Base-by-base conservation (phyloP, 2,329 filamentous ascomycete species). In the Hypoxylon sp. region DNA sequence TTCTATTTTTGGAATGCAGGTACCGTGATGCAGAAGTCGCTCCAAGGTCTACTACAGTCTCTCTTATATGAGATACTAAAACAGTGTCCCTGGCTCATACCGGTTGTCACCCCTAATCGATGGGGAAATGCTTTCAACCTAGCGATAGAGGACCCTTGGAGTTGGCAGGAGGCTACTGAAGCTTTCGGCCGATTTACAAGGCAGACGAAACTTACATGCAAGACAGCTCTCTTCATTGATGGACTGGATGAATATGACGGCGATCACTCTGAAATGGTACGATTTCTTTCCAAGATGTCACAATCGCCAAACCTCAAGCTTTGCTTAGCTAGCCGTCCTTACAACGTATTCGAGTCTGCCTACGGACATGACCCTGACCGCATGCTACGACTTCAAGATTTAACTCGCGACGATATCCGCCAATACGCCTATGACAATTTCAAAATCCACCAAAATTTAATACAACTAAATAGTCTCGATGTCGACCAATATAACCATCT, bases 191-290 rank as follows among this genome's bases (percentile, higher is more conserved):
- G 30, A 15, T 16, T 32, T 17, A 16, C 12, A 16, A 16, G 5
- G 2, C 30, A 15, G 30, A 32, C 12, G 30, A 17, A 32, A 16
- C 2, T 17, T 15, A 7, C 30, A 7, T 29, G 26, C 30, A 32
- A 32, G 15, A 32, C 30, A 32, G 9, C n/a, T 8, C 32, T 45
- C 15, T 45, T 45, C 4, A 29, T 45, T 13, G 42, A 45, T 16
- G 42, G 42, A 9, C 25, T 45, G n/a, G 42, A 45, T 15, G 42
- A 45, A 29, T 36, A 20, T 6, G n/a, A 30, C 13, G 42, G 25
- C 16, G 12, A 37, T 11, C 32, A 36, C 7, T 9, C 31, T 16
- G 42, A 36, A 4, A 20, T 45, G 5, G 5, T 45, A 9, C 7
- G 21, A 20, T 11, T 4, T 12, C n/a, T 45, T 9, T 17, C 20